Base-by-base conservation (phyloP, 179 eudicot species). In the Drosera spatulata region DNA sequence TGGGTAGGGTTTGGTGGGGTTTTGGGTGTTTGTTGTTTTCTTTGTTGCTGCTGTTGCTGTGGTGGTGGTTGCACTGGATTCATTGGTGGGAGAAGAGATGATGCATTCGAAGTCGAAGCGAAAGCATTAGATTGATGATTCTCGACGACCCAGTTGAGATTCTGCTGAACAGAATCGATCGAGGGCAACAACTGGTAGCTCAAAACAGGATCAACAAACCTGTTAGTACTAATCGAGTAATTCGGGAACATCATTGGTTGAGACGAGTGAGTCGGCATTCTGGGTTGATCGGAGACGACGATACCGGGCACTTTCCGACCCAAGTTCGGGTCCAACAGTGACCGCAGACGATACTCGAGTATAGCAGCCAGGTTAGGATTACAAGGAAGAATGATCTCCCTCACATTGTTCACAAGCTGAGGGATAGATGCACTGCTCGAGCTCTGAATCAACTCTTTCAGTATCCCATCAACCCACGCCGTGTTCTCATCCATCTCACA, bases 361-460 rank as follows among this genome's bases (percentile, higher is more conserved):
- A 84, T 70, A 46, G 86, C 54, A 9, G 85, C 98, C 3, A 91
- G 84, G 50, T 72, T 79, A 15, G 95, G 96, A 71, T 88, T 91
- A 62, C 91, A 88, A 12, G 98, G 98, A 60, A 82, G 88, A 51
- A 91, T 88, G 44, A 91, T 81, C 10, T 91, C 96, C 48, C 96
- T 72, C 2, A 91, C 96, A 69, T 91, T 91, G 14, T 82, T 95
- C 50, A 91, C 75, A 40, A 91, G 80, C 39, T 88, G 96, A 6
- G 96, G 87, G 6, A 91, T 79, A 0, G 91, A 88, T 11, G 80
- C 79, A 10, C 79, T 61, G 64, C 77, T 76, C 0, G 89, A 82
- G 56, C 69, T 76, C 58, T 84, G 79, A 50, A 91, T 86, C 41
- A 91, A 76, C 59, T 91, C 96, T 41, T 81, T 88, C 6, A 91